A percentile compares a stretch with the other conserved stretches of the same genome.
Conservation (phyloP, 768 basidiomycete genomes). For the Polyporus arcularius region DNA sequence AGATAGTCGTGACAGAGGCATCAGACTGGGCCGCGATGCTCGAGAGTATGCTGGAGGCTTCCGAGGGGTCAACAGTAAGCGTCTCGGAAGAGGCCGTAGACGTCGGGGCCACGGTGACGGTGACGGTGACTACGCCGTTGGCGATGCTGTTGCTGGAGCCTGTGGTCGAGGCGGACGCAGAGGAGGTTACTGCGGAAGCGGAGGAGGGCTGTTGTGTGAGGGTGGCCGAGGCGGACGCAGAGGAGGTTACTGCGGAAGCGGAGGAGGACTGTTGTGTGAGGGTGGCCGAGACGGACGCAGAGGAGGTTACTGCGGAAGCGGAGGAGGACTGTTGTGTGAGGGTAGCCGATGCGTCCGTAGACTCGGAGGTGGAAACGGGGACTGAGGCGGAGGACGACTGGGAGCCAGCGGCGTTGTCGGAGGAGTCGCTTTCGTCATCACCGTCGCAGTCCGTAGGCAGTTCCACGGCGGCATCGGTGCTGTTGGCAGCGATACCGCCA, state of each 20-base stretch:
- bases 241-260: background rate
- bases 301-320: background rate
- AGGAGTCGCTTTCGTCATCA: constrained; percentile 7
- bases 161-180: background rate
- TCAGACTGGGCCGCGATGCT: constrained; percentile 33
- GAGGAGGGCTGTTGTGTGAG: constrained; percentile 19
- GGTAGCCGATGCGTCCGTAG: background rate
- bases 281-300: background rate
- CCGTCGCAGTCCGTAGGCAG: constrained; percentile 21
- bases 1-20: constrained; percentile 12
- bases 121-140: constrained; percentile 27
- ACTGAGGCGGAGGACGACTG: no score
- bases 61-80: constrained; percentile 43
- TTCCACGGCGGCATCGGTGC: constrained; percentile 23
- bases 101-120: constrained; percentile 17
- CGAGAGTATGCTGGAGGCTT: constrained; percentile 43
- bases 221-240: background rate
- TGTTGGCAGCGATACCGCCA: constrained; percentile 40
- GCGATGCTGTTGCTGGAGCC: constrained; percentile 23
- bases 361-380: background rate
- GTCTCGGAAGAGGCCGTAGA: constrained; percentile 34
- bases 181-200: background rate
- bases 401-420: background rate
- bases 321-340: constrained; percentile 19
- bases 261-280: constrained; percentile 19